Evolutionary conservation across 208 protist genomes (phyloP).

Genomic region (Angomonas ambiguus): DNA sequence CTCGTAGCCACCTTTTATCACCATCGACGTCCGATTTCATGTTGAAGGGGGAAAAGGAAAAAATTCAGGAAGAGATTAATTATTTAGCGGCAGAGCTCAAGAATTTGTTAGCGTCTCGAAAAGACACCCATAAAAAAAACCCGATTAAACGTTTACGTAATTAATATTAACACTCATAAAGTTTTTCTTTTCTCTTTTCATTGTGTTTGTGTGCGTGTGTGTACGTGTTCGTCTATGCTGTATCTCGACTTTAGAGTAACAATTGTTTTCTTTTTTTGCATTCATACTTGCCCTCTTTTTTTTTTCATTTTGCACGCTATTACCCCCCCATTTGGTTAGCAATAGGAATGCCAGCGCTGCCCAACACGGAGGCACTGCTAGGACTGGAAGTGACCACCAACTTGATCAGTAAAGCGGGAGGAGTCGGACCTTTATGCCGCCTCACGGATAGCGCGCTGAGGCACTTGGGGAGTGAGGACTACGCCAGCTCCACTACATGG

Average conservation of each 20-base stretch:
- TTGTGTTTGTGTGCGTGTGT: not conserved
- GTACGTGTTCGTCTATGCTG: too few relatives aligned
- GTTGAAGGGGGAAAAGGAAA: not conserved
- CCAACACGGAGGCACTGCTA: constrained; percentile 61
- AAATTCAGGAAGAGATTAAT: not conserved
- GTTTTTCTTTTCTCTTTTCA: not conserved
- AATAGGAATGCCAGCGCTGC: constrained; percentile 18
- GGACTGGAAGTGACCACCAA: constrained; percentile 35
- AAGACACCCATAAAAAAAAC: not conserved
- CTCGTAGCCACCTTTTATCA: not conserved
- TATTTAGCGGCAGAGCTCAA: not conserved
- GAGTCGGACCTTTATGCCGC: constrained; percentile 41
- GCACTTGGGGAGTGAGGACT: constrained; percentile 57
- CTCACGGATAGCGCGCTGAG: constrained; percentile 63
- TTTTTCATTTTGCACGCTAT: not conserved
- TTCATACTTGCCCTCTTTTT: not conserved
- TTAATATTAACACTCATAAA: not conserved
- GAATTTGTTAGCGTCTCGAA: not conserved
- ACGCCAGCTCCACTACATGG: constrained; percentile 9
- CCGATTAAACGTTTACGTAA: constrained; percentile 7
- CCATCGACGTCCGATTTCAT: not conserved
- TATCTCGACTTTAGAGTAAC: too few relatives aligned
- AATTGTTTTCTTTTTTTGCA: not conserved
- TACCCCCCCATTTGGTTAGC: too few relatives aligned
- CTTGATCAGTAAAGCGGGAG: constrained; percentile 45